Evolutionary conservation across 495 filamentous ascomycete species (phyloP).

Genomic region (Hypoxylon perforatum): DNA sequence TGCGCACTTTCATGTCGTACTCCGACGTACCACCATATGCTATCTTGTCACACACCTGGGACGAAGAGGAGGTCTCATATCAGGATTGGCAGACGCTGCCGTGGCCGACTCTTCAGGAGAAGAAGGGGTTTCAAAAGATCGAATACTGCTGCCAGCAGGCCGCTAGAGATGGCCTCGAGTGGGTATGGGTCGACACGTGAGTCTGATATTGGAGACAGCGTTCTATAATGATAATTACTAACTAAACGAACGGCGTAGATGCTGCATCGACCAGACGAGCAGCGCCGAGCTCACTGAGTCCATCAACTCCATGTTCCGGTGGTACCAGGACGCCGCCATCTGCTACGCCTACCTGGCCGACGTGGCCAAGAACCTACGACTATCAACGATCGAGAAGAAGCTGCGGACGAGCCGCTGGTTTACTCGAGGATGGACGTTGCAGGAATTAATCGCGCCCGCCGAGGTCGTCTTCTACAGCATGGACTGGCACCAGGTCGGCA

Average conservation of each 20-base stretch:
- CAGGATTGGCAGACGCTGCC: conserved; percentile 29
- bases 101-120: conserved; percentile 6
- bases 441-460: conserved; percentile 49
- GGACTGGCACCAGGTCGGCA: conserved; percentile 35
- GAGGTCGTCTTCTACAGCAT: conserved; percentile 33
- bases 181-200: conserved; percentile 53
- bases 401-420: conserved; percentile 47
- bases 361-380: conserved; percentile 19
- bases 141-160: conserved; percentile 43
- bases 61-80: conserved; percentile 35
- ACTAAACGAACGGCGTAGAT: conserved; percentile 24
- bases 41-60: conserved; percentile 48
- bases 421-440: conserved; percentile 55
- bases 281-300: conserved; percentile 52
- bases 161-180: conserved; percentile 39
- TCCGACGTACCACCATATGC: conserved; percentile 35
- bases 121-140: conserved; percentile 45
- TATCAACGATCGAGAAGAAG: conserved; percentile 11
- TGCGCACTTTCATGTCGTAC: conserved; percentile 32
- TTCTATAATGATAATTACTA: background rate
- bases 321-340: conserved; percentile 44
- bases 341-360: conserved; percentile 54
- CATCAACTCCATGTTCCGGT: conserved; percentile 54
- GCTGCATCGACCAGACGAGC: conserved; percentile 54
- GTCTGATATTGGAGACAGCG: background rate